phyloP scores from a whole-genome alignment of 208 protist genomes.

The Phytomonas sp. region DNA sequence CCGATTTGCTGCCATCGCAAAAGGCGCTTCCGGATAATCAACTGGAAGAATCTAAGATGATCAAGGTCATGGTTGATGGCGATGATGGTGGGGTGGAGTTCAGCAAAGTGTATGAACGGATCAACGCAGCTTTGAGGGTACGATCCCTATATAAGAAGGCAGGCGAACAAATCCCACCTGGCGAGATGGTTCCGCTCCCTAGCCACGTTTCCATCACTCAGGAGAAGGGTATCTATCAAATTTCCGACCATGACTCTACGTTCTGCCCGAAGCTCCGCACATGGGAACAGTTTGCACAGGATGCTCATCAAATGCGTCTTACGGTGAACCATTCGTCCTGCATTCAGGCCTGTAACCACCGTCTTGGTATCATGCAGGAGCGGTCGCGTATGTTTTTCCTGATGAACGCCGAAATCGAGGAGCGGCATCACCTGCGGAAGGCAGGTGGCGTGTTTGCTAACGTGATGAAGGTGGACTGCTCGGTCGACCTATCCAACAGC shows the following conservation, averaged over 20 bases:
- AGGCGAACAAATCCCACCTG: slow-evolving; percentile 11
- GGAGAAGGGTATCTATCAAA: slow-evolving; percentile 53
- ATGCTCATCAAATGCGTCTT: slow-evolving; percentile 63
- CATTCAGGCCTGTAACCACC: slow-evolving; percentile 72
- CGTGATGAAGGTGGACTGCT: slow-evolving; percentile 80
- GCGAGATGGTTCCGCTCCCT: slow-evolving; percentile 16
- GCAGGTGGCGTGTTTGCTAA: slow-evolving; percentile 80
- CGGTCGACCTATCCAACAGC: slow-evolving; percentile 50
- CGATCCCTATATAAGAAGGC: slow-evolving; percentile 52
- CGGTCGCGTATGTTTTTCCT: slow-evolving; percentile 88
- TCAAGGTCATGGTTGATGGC: slow-evolving; percentile 86
- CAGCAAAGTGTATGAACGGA: slow-evolving; percentile 77
- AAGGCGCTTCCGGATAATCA: slow-evolving; percentile 17
- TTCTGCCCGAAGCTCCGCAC: slow-evolving; percentile 25
- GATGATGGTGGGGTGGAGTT: slow-evolving; percentile 86
- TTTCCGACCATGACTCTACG: slow-evolving; percentile 39
- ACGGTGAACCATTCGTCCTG: slow-evolving; percentile 68
- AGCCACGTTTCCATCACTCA: slow-evolving; percentile 38
- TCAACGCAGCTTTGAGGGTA: slow-evolving; percentile 59
- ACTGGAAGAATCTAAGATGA: slow-evolving; percentile 57
- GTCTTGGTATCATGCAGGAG: slow-evolving; percentile 89
- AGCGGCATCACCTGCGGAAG: slow-evolving; percentile 64
- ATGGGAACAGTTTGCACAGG: slow-evolving; percentile 61
- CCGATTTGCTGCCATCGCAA: not conserved
- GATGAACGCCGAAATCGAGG: slow-evolving; percentile 84